Evolutionary conservation across 768 basidiomycete genomes (phyloP), one percentile per base, ranked within the genome.

Genomic region (Multifurca ochricompacta): DNA sequence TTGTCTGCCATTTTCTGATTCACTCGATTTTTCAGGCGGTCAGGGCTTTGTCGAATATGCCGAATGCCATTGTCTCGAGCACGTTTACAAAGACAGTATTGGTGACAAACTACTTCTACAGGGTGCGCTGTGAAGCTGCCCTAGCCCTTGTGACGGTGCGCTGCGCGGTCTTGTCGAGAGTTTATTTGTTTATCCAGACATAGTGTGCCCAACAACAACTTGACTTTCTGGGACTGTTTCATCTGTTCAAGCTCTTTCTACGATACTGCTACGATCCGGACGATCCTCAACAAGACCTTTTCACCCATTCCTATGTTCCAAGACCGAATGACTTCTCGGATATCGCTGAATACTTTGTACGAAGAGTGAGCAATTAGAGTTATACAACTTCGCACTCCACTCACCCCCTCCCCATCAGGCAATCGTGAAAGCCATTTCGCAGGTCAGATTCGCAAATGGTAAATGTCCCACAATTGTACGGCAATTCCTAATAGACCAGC

Each of bases 301-400:
- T 95, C 67, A 75, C 74, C 6, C 88, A 92, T 66, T 87, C 82
- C 36, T 93, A 89, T 67, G 88, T 94, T n/a, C 94, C 94, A 1
- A 85, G 89, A 62, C 91, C 94, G 14, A 98, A 97, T 65, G 87
- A 96, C 62, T 98, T 98, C 67, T 80, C 84, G 52, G 91, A 96
- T 62, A 71, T 96, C 28, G 71, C 91, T 0, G 91, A 96, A 61
- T 97, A 98, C 67, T 94, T 96, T 63, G 87, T 98, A 25, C 86
- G 90, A 61, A 95, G 95, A 81, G 95, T 89, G 56, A 50, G 76
- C 65, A 37, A 18, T 48, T 25, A 42, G 56, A 48, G 14, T 34
- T 56, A 10, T 5, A 40, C 25, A 23, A 4, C 25, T 23, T 54
- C 19, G 28, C n/a, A 53, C 28, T 11, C 35, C 21, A 35, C 11